Evolutionary conservation across 192 early-diverging fungal genomes (phyloP).

Genomic region (Umbelopsis vinacea): DNA sequence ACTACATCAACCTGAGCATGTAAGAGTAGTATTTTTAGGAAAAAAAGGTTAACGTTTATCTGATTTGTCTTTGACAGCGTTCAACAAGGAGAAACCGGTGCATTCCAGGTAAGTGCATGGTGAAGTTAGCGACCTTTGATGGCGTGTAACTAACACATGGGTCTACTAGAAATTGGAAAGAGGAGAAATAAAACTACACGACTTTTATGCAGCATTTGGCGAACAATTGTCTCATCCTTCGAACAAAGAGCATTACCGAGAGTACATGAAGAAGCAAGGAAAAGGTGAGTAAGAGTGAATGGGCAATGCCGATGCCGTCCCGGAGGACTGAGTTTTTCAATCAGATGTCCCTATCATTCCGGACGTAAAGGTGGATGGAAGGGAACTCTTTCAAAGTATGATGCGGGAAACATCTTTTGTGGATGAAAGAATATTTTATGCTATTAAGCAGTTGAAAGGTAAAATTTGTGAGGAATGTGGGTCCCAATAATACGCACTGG

Average conservation of each 20-base stretch:
- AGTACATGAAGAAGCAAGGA: constrained; percentile 42
- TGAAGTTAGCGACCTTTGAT: neutral
- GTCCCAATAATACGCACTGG: neutral
- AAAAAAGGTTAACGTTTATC: neutral
- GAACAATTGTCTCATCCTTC: constrained; percentile 58
- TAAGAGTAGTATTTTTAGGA: constrained; percentile 24
- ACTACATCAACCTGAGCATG: constrained; percentile 88
- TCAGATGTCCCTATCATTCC: constrained; percentile 23
- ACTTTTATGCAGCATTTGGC: constrained; percentile 64
- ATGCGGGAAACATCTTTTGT: constrained; percentile 58
- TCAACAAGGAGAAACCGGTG: constrained; percentile 44
- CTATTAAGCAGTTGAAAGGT: constrained; percentile 54
- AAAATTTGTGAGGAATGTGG: neutral
- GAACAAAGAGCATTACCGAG: constrained; percentile 52
- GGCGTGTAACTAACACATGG: neutral
- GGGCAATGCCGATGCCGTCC: neutral
- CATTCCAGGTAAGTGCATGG: constrained; percentile 44
- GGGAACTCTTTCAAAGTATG: constrained; percentile 63
- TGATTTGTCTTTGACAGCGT: constrained; percentile 25
- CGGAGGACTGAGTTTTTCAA: neutral
- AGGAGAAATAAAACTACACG: constrained; percentile 58
- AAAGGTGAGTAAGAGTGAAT: constrained; percentile 15
- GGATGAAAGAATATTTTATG: constrained; percentile 51
- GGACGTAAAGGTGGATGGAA: constrained; percentile 54
- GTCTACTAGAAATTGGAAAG: constrained; percentile 56